phyloP scores from a whole-genome alignment of 345 rosid genomes.

The Sonneratia caseolaris region DNA sequence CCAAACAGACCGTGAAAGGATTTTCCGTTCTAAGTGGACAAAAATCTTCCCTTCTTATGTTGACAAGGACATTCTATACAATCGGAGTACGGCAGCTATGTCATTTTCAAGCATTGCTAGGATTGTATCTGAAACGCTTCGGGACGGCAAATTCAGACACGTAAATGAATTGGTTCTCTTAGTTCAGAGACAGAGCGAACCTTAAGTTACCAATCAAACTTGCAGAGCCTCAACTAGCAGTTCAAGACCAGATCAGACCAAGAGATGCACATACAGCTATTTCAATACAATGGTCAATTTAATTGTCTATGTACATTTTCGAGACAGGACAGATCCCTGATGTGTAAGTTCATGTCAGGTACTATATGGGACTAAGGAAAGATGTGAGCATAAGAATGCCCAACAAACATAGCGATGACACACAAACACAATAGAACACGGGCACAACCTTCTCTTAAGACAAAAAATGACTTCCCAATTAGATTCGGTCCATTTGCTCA shows the following conservation, averaged over 20 bases:
- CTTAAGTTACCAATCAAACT: not conserved
- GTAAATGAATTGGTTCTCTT: too few relatives aligned
- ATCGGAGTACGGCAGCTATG: too few relatives aligned
- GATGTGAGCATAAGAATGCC: not conserved
- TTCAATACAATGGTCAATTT: not conserved
- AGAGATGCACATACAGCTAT: not conserved
- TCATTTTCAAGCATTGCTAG: too few relatives aligned
- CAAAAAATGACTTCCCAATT: not conserved
- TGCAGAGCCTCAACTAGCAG: not conserved
- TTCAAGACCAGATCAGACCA: not conserved
- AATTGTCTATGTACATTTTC: slow-evolving; percentile 4
- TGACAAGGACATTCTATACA: too few relatives aligned
- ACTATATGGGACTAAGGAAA: not conserved
- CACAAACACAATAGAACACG: not conserved
- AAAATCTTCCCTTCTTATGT: too few relatives aligned
- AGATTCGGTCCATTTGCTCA: not conserved
- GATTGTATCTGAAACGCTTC: too few relatives aligned
- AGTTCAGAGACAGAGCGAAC: not conserved
- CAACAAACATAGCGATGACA: not conserved
- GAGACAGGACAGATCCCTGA: not conserved
- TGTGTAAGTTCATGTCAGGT: not conserved
- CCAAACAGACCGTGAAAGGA: too few relatives aligned
- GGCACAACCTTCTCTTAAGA: not conserved
- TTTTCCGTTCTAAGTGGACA: too few relatives aligned
- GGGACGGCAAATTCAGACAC: too few relatives aligned